phyloP scores from a whole-genome alignment of 1,139 yeast genomes.

The Casaregolazyma lundiana region DNA sequence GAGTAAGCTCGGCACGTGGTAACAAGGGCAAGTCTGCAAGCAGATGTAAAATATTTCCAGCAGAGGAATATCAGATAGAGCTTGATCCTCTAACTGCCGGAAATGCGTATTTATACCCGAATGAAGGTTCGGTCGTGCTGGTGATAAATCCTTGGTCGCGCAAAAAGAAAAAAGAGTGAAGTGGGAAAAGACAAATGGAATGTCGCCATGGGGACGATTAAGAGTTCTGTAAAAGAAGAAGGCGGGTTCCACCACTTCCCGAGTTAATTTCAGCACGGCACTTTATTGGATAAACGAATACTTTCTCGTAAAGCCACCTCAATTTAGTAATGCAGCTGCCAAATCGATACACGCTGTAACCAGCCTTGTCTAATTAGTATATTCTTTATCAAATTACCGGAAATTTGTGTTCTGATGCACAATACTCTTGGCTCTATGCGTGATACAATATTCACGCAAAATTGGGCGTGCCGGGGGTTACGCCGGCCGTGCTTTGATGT shows the following conservation, averaged over 20 bases:
- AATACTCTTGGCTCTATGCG: background rate
- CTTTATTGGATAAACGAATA: background rate
- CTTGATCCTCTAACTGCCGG: constrained; percentile 2
- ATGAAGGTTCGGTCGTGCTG: background rate
- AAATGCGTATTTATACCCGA: constrained; percentile 4
- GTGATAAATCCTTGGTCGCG: constrained; percentile 7
- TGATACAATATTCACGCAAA: background rate
- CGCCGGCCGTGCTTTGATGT: background rate
- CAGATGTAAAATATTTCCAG: background rate
- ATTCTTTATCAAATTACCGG: background rate
- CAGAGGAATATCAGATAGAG: background rate
- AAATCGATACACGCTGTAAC: background rate
- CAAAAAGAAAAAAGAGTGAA: constrained; percentile 9
- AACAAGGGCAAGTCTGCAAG: background rate
- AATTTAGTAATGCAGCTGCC: background rate
- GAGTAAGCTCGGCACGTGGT: background rate
- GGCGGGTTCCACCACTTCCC: constrained; percentile 3
- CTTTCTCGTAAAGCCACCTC: background rate
- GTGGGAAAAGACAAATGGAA: constrained; percentile 7
- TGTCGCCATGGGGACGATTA: constrained; percentile 10
- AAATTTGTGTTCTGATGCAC: background rate
- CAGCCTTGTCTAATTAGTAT: background rate
- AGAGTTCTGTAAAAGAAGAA: background rate
- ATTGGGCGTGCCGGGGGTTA: background rate
- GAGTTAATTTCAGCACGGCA: constrained; percentile 5